Evolutionary conservation across 2,329 filamentous ascomycete species (phyloP).

Genomic region (Talaromyces atroroseus): DNA sequence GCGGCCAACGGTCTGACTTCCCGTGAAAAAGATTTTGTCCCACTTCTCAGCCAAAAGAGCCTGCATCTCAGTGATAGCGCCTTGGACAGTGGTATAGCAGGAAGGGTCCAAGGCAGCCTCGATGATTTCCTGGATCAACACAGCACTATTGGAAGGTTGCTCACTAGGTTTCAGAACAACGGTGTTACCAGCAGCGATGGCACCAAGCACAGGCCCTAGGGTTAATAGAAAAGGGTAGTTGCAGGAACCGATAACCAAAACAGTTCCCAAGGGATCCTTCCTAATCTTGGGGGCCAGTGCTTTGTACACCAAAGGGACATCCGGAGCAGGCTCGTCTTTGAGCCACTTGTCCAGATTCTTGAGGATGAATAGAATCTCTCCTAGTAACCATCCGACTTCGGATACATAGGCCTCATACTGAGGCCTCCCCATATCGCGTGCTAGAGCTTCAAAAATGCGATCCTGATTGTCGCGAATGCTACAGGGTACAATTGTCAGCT

Average conservation of each 20-base stretch:
- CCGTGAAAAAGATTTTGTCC: conserved; percentile 98
- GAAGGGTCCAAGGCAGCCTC: conserved; percentile 69
- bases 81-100: conserved; percentile 74
- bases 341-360: conserved; percentile 75
- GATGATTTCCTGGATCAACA: conserved; percentile 73
- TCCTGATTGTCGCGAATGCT: conserved; percentile 68
- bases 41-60: conserved; percentile 81
- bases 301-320: conserved; percentile 64
- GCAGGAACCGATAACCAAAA: conserved; percentile 85
- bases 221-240: conserved; percentile 88
- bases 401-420: conserved; percentile 65
- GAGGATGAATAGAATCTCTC: conserved; percentile 73
- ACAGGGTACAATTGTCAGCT: background rate
- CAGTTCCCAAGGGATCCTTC: conserved; percentile 80
- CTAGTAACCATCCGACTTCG: conserved; percentile 73
- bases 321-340: conserved; percentile 69
- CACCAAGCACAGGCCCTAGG: conserved; percentile 74
- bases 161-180: conserved; percentile 89
- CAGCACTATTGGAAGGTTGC: conserved; percentile 67
- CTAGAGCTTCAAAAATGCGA: conserved; percentile 68
- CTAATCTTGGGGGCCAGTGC: conserved; percentile 68
- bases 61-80: conserved; percentile 72
- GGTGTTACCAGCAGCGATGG: conserved; percentile 87
- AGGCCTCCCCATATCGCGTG: conserved; percentile 72
- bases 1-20: conserved; percentile 69